Percentiles rank a stretch among this genome's conserved stretches.
phyloP scores from a whole-genome alignment of 805 yeast species.

The Saccharomycopsis sp. region DNA sequence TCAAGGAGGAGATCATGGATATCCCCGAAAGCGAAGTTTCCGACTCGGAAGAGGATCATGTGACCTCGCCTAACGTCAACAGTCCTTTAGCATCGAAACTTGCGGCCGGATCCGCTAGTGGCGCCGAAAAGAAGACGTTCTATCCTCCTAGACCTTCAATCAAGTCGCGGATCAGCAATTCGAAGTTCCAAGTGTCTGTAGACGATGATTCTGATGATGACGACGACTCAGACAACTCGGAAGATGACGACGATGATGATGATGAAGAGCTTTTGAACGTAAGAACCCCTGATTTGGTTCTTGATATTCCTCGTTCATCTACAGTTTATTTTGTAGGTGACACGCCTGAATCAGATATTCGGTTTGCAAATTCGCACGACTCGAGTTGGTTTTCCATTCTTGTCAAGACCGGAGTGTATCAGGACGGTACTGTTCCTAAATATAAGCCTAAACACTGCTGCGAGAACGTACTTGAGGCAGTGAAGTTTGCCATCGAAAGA shows the following conservation, averaged over 20 bases:
- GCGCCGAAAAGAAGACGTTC: background rate
- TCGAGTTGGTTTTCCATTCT: slow-evolving; percentile 78
- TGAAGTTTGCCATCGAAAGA: slow-evolving; percentile 73
- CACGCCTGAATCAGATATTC: slow-evolving; percentile 82
- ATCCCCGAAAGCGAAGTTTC: slow-evolving; percentile 29
- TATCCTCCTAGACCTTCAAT: slow-evolving; percentile 7
- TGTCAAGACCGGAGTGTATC: slow-evolving; percentile 83
- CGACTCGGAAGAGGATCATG: slow-evolving; percentile 25
- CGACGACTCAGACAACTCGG: slow-evolving; percentile 28
- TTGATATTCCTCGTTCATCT: slow-evolving; percentile 73
- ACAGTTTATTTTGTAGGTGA: slow-evolving; percentile 88
- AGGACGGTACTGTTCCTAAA: slow-evolving; percentile 72
- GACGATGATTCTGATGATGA: slow-evolving; percentile 28
- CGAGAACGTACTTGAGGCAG: slow-evolving; percentile 75
- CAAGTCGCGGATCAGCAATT: slow-evolving; percentile 15
- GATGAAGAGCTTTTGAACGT: slow-evolving; percentile 33
- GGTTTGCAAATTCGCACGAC: slow-evolving; percentile 84
- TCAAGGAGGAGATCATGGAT: slow-evolving; percentile 40
- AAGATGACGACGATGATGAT: slow-evolving; percentile 26
- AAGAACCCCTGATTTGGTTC: slow-evolving; percentile 36
- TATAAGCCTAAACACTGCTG: slow-evolving; percentile 71
- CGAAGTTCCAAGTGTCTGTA: slow-evolving; percentile 22
- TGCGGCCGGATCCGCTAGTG: slow-evolving; percentile 6
- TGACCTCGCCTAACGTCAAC: slow-evolving; percentile 4
- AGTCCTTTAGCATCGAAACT: background rate